These are phyloP conservation scores for Phytophthora lateralis DNA, from an alignment of 352 stramenopile species.

Conservation along the genomic window DNA sequence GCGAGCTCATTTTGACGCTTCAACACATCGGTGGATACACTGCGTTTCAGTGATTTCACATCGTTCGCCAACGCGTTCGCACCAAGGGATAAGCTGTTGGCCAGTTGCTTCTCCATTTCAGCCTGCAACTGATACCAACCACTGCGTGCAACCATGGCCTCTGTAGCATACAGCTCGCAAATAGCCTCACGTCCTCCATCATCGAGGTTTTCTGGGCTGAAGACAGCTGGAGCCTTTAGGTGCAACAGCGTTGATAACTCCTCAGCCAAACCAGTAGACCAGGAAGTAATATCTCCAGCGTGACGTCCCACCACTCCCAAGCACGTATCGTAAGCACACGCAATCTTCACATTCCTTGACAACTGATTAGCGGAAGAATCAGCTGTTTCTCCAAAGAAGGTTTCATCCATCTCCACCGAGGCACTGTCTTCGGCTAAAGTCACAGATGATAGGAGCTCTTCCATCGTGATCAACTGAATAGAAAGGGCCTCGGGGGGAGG, in stretches of 20 bases:
- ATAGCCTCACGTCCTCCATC: slow-evolving; percentile 44
- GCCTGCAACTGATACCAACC: slow-evolving; percentile 65
- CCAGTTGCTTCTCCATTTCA: slow-evolving; percentile 62
- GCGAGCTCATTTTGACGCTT: slow-evolving; percentile 59
- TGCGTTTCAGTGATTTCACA: slow-evolving; percentile 45
- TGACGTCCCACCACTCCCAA: slow-evolving; percentile 52
- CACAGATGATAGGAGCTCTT: slow-evolving; percentile 43
- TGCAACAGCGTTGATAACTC: slow-evolving; percentile 55
- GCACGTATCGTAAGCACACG: slow-evolving; percentile 45
- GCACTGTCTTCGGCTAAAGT: slow-evolving; percentile 32
- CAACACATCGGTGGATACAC: slow-evolving; percentile 38
- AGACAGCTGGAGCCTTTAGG: slow-evolving; percentile 50
- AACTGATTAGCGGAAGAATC: slow-evolving; percentile 3
- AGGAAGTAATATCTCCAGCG: slow-evolving; percentile 53
- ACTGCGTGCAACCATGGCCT: slow-evolving; percentile 57
- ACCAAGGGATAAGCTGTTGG: slow-evolving; percentile 39
- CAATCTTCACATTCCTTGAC: slow-evolving; percentile 38
- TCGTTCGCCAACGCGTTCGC: slow-evolving; percentile 51
- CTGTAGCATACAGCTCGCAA: slow-evolving; percentile 48
- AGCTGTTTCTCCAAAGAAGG: slow-evolving; percentile 34
- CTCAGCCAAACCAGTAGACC: slow-evolving; percentile 47
- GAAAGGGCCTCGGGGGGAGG: slow-evolving; percentile 12
- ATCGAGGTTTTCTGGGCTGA: slow-evolving; percentile 42
- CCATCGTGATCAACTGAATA: slow-evolving; percentile 45
- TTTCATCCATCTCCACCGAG: slow-evolving; percentile 6